Percentiles rank a stretch among this genome's conserved stretches.
These are phyloP conservation scores for Podospora pseudoanserina DNA, from an alignment of 495 filamentous ascomycete genomes.

Conservation along the genomic window DNA sequence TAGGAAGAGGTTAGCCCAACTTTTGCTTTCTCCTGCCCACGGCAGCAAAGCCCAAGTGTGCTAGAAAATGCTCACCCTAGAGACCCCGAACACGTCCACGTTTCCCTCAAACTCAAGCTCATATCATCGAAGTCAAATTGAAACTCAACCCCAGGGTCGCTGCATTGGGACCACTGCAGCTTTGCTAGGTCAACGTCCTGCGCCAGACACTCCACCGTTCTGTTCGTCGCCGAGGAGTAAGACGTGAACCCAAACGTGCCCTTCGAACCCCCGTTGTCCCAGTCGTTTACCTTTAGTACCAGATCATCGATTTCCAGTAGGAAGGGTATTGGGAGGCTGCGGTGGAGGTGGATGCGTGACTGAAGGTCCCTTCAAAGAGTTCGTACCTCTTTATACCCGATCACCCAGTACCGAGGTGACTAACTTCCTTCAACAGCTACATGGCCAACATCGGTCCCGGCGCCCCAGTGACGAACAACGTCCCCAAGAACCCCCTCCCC, in stretches of 20 bases:
- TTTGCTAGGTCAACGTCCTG: conserved; percentile 26
- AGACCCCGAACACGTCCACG: conserved; percentile 25
- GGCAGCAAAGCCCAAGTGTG: not conserved
- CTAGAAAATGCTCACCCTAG: conserved; percentile 17
- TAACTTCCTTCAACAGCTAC: conserved; percentile 14
- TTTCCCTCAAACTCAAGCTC: conserved; percentile 25
- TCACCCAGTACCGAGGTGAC: not conserved
- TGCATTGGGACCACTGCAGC: conserved; percentile 24
- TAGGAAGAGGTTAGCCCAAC: conserved; percentile 14
- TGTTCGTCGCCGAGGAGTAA: conserved; percentile 26
- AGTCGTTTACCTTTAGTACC: conserved; percentile 25
- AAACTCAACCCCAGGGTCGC: conserved; percentile 24
- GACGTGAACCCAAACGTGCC: conserved; percentile 28
- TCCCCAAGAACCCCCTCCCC: conserved; percentile 34
- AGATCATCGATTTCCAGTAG: conserved; percentile 27
- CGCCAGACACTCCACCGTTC: conserved; percentile 22
- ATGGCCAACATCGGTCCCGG: conserved; percentile 42
- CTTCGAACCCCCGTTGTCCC: conserved; percentile 26
- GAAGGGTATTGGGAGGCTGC: conserved; percentile 10
- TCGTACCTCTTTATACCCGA: conserved; percentile 20
- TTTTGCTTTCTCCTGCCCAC: conserved; percentile 1
- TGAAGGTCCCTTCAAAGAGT: conserved; percentile 53
- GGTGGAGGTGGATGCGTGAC: conserved; percentile 59
- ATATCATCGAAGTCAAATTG: conserved; percentile 21
- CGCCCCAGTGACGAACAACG: conserved; percentile 23